Percentiles rank a stretch among this genome's conserved stretches.
Evolutionary conservation across 768 basidiomycete species (phyloP).

Genomic region (Tylopilus cervinicoccineus): DNA sequence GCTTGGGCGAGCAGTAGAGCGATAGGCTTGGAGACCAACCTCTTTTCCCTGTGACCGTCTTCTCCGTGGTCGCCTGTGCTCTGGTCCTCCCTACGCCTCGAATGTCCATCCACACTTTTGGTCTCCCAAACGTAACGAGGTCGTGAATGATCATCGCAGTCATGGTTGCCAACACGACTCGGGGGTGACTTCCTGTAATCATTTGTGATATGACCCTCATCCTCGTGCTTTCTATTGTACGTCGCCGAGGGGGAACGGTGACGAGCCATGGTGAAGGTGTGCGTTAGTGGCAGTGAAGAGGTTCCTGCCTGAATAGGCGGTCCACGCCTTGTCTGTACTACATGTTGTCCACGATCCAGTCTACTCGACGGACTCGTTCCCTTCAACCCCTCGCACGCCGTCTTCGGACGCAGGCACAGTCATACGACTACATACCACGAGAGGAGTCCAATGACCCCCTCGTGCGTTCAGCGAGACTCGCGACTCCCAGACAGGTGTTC

Average conservation of each 20-base stretch:
- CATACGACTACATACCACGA: constrained; percentile 36
- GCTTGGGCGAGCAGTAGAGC: background rate
- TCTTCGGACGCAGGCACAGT: constrained; percentile 57
- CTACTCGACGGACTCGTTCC: constrained; percentile 25
- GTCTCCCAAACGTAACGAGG: constrained; percentile 32
- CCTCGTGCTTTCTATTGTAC: constrained; percentile 20
- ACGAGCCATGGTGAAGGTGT: constrained; percentile 33
- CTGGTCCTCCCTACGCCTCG: constrained; percentile 22
- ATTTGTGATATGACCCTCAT: constrained; percentile 32
- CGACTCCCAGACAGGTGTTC: constrained; percentile 55
- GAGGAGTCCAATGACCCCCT: constrained; percentile 34
- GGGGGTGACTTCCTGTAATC: constrained; percentile 29
- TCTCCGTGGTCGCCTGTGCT: constrained; percentile 20
- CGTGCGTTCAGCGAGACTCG: constrained; percentile 43
- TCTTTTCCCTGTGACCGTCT: constrained; percentile 41
- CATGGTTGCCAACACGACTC: constrained; percentile 30
- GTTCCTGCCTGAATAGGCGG: background rate
- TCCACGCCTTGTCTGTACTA: too few relatives aligned
- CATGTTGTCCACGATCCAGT: constrained; percentile 22
- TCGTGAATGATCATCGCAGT: constrained; percentile 22
- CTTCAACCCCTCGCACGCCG: constrained; percentile 30
- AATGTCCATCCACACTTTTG: constrained; percentile 31
- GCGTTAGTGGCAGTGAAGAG: background rate
- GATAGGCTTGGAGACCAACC: constrained; percentile 33
- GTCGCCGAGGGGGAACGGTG: constrained; percentile 45